Percentiles rank a stretch among this genome's conserved stretches.
Conservation (phyloP, 768 basidiomycete species). For the Tricholoma sp. region DNA sequence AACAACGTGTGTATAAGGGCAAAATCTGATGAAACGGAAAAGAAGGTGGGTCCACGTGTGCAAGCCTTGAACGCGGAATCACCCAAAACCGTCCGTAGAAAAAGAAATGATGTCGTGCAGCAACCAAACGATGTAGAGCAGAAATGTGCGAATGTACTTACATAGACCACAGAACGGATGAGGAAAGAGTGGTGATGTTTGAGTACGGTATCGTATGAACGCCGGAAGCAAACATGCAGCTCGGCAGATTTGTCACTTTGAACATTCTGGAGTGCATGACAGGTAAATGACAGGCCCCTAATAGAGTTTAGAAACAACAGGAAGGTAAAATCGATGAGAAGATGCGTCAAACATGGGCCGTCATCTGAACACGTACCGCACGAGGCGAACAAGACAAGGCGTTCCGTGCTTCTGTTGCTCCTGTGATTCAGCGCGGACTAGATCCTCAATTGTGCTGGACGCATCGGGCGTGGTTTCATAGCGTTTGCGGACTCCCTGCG, state of each 20-base stretch:
- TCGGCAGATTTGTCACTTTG: slow-evolving; percentile 49
- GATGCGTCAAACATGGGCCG: slow-evolving; percentile 7
- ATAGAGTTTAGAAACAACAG: neutral
- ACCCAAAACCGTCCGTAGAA: no score
- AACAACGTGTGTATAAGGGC: neutral
- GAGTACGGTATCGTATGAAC: slow-evolving; percentile 65
- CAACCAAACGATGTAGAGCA: no score
- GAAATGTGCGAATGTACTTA: slow-evolving; percentile 35
- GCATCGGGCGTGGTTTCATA: slow-evolving; percentile 37
- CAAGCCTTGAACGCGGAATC: no score
- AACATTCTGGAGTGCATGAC: slow-evolving; percentile 61
- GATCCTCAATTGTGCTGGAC: slow-evolving; percentile 55
- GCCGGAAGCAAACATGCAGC: slow-evolving; percentile 63
- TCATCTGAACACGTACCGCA: slow-evolving; percentile 42
- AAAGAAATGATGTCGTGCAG: neutral
- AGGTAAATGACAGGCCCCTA: slow-evolving; percentile 67
- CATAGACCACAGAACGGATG: slow-evolving; percentile 59
- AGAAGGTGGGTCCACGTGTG: neutral
- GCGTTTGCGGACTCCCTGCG: slow-evolving; percentile 60
- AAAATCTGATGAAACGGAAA: neutral
- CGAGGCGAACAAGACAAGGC: slow-evolving; percentile 58
- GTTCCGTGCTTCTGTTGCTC: slow-evolving; percentile 45
- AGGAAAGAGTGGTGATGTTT: slow-evolving; percentile 62
- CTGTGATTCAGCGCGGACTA: slow-evolving; percentile 47
- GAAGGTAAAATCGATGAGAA: neutral